Evolutionary conservation across 2,329 filamentous ascomycete genomes (phyloP).

Genomic region (Whalleya microplaca): DNA sequence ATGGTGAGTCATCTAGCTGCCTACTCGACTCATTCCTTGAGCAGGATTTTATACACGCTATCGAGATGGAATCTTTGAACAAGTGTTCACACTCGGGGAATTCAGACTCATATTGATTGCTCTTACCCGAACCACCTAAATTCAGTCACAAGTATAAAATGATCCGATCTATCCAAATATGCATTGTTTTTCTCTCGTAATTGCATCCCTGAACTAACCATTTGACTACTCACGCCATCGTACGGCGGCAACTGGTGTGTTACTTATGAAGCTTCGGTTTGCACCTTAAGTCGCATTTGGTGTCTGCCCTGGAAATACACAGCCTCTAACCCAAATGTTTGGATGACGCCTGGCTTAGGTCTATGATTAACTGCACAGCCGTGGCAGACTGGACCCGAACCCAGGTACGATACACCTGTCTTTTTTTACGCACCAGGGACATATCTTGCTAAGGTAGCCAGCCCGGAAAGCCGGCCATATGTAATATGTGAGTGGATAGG

Average conservation of each 20-base stretch:
- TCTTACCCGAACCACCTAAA: not conserved
- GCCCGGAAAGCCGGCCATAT: conserved; percentile 7
- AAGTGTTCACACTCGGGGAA: conserved; percentile 14
- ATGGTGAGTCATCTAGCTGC: conserved; percentile 22
- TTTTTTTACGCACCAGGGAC: conserved; percentile 2
- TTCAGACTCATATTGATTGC: conserved; percentile 2
- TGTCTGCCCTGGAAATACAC: not conserved
- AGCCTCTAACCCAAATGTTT: not conserved
- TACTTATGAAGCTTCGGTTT: not conserved
- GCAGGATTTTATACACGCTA: conserved; percentile 6
- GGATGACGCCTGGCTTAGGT: not conserved
- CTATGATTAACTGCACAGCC: not conserved
- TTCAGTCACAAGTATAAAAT: not conserved
- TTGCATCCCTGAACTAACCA: not conserved
- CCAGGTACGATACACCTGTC: not conserved
- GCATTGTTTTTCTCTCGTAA: not conserved
- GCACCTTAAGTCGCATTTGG: not conserved
- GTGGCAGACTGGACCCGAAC: not conserved
- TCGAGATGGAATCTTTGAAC: conserved; percentile 7
- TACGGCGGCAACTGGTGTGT: not conserved
- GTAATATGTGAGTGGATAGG: conserved; percentile 17
- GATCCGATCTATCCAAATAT: not conserved
- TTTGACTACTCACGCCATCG: not conserved
- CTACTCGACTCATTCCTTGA: conserved; percentile 12
- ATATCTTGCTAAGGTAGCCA: conserved; percentile 6